Percentiles rank a stretch among this genome's conserved stretches.
phyloP scores from a whole-genome alignment of 805 yeast genomes.

The Yarrowia yakushimensis region DNA sequence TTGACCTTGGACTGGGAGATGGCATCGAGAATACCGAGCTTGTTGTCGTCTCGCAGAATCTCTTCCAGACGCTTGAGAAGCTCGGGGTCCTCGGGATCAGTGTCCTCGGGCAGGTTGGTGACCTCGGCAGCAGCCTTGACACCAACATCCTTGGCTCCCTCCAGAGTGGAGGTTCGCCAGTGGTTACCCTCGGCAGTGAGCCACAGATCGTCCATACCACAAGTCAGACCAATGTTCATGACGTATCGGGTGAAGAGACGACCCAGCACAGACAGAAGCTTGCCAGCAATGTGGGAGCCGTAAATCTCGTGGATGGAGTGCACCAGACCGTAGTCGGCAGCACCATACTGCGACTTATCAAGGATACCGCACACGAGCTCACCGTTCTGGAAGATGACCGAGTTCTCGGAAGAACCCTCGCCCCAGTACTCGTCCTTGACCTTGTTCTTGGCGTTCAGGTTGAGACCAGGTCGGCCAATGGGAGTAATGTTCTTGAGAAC shows the following conservation, averaged over 20 bases:
- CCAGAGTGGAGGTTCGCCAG: slow-evolving; percentile 81
- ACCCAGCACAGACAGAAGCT: slow-evolving; percentile 86
- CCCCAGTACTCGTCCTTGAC: slow-evolving; percentile 96
- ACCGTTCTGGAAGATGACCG: slow-evolving; percentile 82
- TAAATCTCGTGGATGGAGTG: slow-evolving; percentile 95
- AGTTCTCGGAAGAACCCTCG: slow-evolving; percentile 73
- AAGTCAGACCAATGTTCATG: slow-evolving; percentile 89
- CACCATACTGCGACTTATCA: slow-evolving; percentile 98
- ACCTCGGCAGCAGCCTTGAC: slow-evolving; percentile 92
- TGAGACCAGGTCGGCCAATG: slow-evolving; percentile 82
- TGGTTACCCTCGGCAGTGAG: slow-evolving; percentile 86
- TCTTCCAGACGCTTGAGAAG: slow-evolving; percentile 86
- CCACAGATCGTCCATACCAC: slow-evolving; percentile 99
- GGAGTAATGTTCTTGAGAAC: slow-evolving; percentile 86
- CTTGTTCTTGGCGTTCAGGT: slow-evolving; percentile 78
- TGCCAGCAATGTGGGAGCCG: slow-evolving; percentile 71
- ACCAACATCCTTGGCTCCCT: slow-evolving; percentile 76
- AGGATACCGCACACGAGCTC: slow-evolving; percentile 86
- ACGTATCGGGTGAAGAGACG: slow-evolving; percentile 91
- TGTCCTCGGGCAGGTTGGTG: slow-evolving; percentile 62
- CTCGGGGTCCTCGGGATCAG: slow-evolving; percentile 61
- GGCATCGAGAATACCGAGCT: slow-evolving; percentile 91
- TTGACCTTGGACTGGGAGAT: slow-evolving; percentile 91
- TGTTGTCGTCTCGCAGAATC: slow-evolving; percentile 87
- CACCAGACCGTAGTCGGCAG: slow-evolving; percentile 92